These are phyloP conservation scores for Escovopsis sp. DNA, from an alignment of 2,329 filamentous ascomycete species.

Conservation along the genomic window DNA sequence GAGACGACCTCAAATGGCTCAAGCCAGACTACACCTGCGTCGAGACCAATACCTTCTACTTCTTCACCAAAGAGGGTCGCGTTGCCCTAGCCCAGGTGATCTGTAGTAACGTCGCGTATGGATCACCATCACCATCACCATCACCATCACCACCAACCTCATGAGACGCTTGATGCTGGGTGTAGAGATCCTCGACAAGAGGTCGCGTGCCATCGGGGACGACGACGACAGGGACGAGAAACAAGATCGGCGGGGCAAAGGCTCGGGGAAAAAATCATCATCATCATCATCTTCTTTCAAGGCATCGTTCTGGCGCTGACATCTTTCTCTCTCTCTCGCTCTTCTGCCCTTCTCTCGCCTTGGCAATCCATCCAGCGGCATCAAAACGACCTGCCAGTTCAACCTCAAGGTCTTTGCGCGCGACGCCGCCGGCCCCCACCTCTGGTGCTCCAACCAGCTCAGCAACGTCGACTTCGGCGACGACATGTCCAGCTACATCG, in stretches of 20 bases:
- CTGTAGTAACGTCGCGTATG: slow-evolving; percentile 93
- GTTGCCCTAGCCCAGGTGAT: slow-evolving; percentile 79
- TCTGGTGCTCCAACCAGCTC: slow-evolving; percentile 76
- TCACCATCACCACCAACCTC: no score
- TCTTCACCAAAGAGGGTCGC: slow-evolving; percentile 64
- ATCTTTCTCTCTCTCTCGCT: background rate
- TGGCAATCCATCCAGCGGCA: slow-evolving; percentile 42
- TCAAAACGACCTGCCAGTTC: slow-evolving; percentile 85
- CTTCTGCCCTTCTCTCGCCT: no score
- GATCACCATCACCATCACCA: background rate
- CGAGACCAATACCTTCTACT: slow-evolving; percentile 91
- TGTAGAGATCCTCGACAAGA: no score
- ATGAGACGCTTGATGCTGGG: background rate
- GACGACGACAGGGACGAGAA: no score
- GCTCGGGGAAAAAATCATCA: background rate
- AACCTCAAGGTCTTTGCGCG: slow-evolving; percentile 83
- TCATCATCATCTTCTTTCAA: background rate
- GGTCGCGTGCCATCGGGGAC: no score
- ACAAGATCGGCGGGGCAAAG: background rate
- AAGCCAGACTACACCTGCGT: slow-evolving; percentile 73
- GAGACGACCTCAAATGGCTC: slow-evolving; percentile 70
- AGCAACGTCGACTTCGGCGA: slow-evolving; percentile 71
- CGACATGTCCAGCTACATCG: slow-evolving; percentile 70
- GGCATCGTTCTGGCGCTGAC: background rate
- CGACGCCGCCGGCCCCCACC: slow-evolving; percentile 53